These are phyloP conservation scores for Liriodendron chinense DNA, from an alignment of 164 flowering plant genomes.

Conservation along the genomic window DNA sequence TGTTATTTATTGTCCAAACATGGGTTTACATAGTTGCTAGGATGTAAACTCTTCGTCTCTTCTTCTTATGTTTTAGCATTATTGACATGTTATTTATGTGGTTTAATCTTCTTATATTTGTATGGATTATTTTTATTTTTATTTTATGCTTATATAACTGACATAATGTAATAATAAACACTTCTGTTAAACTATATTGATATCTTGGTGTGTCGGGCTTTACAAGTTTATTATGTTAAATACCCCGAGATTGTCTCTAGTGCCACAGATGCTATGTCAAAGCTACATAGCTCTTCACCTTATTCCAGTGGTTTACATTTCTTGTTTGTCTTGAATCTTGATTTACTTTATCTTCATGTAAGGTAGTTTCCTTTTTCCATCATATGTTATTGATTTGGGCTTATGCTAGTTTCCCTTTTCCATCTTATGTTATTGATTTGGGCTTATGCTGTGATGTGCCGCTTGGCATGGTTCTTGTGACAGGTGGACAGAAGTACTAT, in stretches of 20 bases:
- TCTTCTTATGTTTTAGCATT: no score
- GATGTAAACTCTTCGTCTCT: no score
- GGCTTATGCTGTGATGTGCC: slow-evolving; percentile 2
- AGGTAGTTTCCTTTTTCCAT: neutral
- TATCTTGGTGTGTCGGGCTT: neutral
- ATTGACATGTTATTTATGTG: no score
- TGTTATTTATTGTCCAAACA: no score
- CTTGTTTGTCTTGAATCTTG: no score
- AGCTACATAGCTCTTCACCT: neutral
- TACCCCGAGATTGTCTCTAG: neutral
- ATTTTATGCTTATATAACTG: no score
- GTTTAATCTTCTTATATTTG: no score
- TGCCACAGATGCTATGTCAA: neutral
- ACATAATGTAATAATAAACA: neutral
- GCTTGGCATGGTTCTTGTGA: slow-evolving; percentile 9
- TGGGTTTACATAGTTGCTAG: no score
- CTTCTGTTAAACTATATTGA: neutral
- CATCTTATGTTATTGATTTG: neutral
- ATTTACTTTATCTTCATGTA: no score
- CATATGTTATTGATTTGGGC: neutral
- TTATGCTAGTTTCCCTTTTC: neutral
- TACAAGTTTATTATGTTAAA: neutral
- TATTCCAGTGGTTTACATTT: neutral
- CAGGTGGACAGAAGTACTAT: slow-evolving; percentile 74
- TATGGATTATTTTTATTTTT: no score